Percentiles rank a stretch among this genome's conserved stretches.
Evolutionary conservation across 2,329 filamentous ascomycete genomes (phyloP).

Genomic region (Diaporthe caulivora): DNA sequence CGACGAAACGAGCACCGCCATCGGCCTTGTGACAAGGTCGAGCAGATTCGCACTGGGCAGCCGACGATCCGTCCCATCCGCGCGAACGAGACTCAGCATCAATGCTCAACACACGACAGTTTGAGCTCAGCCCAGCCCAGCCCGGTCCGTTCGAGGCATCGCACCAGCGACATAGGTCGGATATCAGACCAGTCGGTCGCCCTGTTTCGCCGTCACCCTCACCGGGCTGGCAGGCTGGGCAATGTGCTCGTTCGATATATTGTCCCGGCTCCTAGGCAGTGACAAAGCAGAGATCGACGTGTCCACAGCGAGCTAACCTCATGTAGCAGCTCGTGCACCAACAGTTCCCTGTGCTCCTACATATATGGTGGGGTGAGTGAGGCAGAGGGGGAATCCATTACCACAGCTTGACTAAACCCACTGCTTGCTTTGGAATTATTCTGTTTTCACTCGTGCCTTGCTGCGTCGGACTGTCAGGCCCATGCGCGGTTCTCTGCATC

Average conservation of each 20-base stretch:
- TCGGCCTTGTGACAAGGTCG: constrained; percentile 19
- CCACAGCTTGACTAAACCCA: neutral
- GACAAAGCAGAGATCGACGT: constrained; percentile 15
- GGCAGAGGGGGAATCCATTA: neutral
- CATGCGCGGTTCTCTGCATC: neutral
- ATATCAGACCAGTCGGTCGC: neutral
- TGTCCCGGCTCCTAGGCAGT: constrained; percentile 10
- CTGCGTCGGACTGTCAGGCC: neutral
- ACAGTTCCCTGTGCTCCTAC: neutral
- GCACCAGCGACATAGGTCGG: neutral
- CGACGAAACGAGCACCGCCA: constrained; percentile 21
- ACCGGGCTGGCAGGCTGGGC: constrained; percentile 2
- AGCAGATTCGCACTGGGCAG: constrained; percentile 25
- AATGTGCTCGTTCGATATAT: constrained; percentile 18
- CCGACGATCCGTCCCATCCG: constrained; percentile 27
- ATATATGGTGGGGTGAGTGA: constrained; percentile 5
- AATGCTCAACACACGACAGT: constrained; percentile 22
- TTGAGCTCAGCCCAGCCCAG: neutral
- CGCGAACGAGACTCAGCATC: constrained; percentile 20
- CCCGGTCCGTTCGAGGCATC: constrained; percentile 12
- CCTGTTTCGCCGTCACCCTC: constrained; percentile 17
- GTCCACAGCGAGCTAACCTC: constrained; percentile 10
- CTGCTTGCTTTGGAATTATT: neutral
- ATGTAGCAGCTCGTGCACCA: constrained; percentile 10
- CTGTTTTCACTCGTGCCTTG: neutral